phyloP scores from a whole-genome alignment of 2,329 filamentous ascomycete genomes.

The Talaromyces sp. region DNA sequence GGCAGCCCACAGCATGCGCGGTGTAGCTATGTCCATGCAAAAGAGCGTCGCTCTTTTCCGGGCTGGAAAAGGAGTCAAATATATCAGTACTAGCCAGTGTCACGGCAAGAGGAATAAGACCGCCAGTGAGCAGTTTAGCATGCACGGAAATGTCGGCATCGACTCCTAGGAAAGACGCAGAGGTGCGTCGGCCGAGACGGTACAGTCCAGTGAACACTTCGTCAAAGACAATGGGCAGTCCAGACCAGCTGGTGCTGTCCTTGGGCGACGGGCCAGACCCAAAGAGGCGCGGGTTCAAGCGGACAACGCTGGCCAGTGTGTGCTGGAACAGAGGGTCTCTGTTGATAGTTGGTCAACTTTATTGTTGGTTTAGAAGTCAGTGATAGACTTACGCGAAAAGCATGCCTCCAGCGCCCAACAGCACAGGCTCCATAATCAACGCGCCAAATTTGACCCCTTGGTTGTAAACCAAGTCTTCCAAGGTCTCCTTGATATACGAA shows the following conservation, averaged over 20 bases:
- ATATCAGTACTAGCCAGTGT: constrained; percentile 70
- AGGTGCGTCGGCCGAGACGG: constrained; percentile 66
- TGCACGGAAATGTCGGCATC: constrained; percentile 73
- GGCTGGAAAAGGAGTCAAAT: constrained; percentile 64
- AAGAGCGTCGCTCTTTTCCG: constrained; percentile 71
- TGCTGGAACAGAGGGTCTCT: constrained; percentile 78
- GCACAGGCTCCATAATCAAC: constrained; percentile 71
- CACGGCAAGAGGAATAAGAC: constrained; percentile 68
- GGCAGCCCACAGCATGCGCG: constrained; percentile 73
- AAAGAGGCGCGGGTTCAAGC: constrained; percentile 54
- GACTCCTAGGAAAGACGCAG: constrained; percentile 62
- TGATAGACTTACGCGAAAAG: constrained; percentile 66
- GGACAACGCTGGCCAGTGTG: constrained; percentile 61
- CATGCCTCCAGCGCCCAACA: constrained; percentile 82
- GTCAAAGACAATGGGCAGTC: constrained; percentile 74
- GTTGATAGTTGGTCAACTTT: not conserved
- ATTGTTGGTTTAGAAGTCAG: not conserved
- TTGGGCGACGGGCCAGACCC: constrained; percentile 16
- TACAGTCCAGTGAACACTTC: constrained; percentile 86
- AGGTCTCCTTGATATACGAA: constrained; percentile 50
- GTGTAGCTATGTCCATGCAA: constrained; percentile 86
- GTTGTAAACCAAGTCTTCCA: constrained; percentile 48
- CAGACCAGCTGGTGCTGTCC: constrained; percentile 51
- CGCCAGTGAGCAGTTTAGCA: constrained; percentile 78
- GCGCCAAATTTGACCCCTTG: constrained; percentile 66